Conservation (phyloP, 164 flowering plant genomes). For the Dillenia suffruticosa region DNA sequence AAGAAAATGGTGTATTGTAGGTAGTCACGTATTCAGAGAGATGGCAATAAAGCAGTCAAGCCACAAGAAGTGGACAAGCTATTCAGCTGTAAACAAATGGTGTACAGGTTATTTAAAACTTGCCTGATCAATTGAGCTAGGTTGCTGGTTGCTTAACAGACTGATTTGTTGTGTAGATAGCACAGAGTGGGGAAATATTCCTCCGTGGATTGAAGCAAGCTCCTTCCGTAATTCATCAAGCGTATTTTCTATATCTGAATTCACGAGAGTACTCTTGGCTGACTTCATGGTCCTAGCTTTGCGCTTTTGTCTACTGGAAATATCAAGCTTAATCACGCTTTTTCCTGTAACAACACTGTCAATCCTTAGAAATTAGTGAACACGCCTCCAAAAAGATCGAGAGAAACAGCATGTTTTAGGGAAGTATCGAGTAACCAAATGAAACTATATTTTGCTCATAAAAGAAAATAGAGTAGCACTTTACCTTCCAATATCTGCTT, state of each 20-base stretch:
- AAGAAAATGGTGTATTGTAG: too few relatives aligned
- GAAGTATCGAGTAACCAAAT: too few relatives aligned
- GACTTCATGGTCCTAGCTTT: slow-evolving; percentile 27
- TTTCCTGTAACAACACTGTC: slow-evolving; percentile 39
- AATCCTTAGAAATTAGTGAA: not conserved
- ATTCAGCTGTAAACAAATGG: too few relatives aligned
- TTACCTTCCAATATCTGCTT: slow-evolving; percentile 70
- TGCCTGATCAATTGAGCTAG: too few relatives aligned
- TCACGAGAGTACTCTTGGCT: slow-evolving; percentile 27
- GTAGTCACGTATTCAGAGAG: too few relatives aligned
- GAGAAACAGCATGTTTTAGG: not conserved
- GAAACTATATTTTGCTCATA: too few relatives aligned
- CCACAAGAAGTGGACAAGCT: too few relatives aligned
- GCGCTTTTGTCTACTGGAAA: slow-evolving; percentile 29
- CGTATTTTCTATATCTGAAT: slow-evolving; percentile 55
- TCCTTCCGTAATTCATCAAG: slow-evolving; percentile 83
- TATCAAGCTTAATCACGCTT: slow-evolving; percentile 55
- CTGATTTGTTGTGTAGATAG: slow-evolving; percentile 82
- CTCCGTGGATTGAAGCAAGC: slow-evolving; percentile 67
- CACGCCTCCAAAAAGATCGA: not conserved
- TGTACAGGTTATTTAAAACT: too few relatives aligned
- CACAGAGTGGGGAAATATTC: slow-evolving; percentile 85
- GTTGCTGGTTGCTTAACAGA: slow-evolving; percentile 29
- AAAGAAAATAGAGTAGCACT: slow-evolving; percentile 6
- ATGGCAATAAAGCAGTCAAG: too few relatives aligned